Conservation (phyloP, 495 filamentous ascomycete genomes). For the Sporormia fimetaria region DNA sequence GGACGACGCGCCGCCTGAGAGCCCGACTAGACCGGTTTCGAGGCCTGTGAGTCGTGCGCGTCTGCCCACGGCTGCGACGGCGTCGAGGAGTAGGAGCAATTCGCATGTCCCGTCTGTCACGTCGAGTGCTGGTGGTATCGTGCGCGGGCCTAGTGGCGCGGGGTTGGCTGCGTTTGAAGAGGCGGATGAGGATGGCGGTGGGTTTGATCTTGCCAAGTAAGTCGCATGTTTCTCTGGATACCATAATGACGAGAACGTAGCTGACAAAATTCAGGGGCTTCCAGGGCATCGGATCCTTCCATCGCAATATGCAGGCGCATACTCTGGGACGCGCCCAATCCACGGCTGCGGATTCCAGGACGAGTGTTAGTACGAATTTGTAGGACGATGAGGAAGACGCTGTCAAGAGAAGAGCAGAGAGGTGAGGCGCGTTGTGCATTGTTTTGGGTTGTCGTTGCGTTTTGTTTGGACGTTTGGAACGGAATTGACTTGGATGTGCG, state of each 20-base stretch:
- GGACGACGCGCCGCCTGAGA: constrained; percentile 18
- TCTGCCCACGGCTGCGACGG: too few relatives aligned
- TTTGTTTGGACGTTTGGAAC: too few relatives aligned
- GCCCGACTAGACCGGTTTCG: constrained; percentile 25
- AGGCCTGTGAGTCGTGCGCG: constrained; percentile 23
- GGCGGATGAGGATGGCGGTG: constrained; percentile 44
- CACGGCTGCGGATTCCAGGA: constrained; percentile 2
- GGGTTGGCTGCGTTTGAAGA: constrained; percentile 34
- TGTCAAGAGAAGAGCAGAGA: too few relatives aligned
- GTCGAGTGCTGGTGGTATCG: constrained; percentile 21
- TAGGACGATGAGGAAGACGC: neutral
- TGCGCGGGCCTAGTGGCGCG: constrained; percentile 21
- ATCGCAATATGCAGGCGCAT: constrained; percentile 33
- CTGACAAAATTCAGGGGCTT: constrained; percentile 44
- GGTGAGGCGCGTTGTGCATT: too few relatives aligned
- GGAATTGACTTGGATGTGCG: too few relatives aligned
- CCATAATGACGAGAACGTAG: neutral
- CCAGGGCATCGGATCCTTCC: constrained; percentile 58
- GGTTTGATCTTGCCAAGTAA: constrained; percentile 54
- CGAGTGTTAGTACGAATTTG: constrained; percentile 2
- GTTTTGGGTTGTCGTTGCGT: too few relatives aligned
- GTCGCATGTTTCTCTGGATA: constrained; percentile 16
- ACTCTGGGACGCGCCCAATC: neutral
- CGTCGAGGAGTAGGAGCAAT: too few relatives aligned
- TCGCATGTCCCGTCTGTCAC: too few relatives aligned